Evolutionary conservation across 176 grass and related monocot species (phyloP).

Genomic region (Rhynchospora pubera): DNA sequence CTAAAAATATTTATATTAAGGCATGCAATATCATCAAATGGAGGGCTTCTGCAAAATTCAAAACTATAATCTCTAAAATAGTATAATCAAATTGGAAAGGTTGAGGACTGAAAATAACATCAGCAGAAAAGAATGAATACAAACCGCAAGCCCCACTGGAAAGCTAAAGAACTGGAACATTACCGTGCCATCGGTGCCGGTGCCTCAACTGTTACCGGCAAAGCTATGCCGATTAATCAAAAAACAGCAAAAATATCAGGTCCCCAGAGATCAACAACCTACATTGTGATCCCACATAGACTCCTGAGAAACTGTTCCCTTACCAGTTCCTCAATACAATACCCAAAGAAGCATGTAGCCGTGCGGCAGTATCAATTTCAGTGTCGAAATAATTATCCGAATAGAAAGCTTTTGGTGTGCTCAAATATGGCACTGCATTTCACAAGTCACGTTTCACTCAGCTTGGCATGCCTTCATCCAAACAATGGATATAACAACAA

Average conservation of each 20-base stretch:
- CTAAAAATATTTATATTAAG: too few relatives aligned
- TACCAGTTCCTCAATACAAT: background rate
- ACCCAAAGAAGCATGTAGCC: background rate
- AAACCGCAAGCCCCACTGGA: background rate
- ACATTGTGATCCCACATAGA: background rate
- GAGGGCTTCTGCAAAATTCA: background rate
- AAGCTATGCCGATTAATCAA: background rate
- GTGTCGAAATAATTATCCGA: background rate
- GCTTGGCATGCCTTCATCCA: background rate
- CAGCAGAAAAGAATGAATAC: background rate
- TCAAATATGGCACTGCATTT: background rate
- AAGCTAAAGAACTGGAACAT: background rate
- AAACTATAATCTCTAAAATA: background rate
- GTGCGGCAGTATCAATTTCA: background rate
- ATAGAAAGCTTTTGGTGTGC: background rate
- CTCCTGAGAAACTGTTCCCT: background rate
- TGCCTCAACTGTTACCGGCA: background rate
- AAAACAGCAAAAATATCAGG: background rate
- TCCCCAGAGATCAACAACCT: background rate
- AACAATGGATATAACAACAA: background rate
- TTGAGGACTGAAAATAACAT: background rate
- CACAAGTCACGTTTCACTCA: background rate
- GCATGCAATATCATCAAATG: background rate
- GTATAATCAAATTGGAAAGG: background rate
- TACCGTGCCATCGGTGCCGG: too few relatives aligned